Conservation (phyloP, 257 asterid species). For the Plectranthus barbatus region DNA sequence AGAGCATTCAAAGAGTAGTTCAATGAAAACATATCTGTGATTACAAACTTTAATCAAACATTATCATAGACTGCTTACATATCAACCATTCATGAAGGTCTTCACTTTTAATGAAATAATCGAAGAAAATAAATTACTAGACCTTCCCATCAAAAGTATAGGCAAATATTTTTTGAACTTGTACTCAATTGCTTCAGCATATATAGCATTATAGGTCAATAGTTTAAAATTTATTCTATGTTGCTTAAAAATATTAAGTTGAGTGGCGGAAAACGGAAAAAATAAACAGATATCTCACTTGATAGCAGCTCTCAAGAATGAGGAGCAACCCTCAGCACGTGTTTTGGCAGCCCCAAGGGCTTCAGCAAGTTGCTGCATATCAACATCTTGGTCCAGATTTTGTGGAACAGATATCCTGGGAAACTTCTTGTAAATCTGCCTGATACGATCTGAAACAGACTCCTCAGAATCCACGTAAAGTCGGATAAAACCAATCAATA, state of each 20-base stretch:
- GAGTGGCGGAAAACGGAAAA: slow-evolving; percentile 12
- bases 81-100: background rate
- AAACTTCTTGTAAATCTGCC: slow-evolving; percentile 66
- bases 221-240: background rate
- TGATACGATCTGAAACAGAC: slow-evolving; percentile 56
- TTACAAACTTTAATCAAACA: background rate
- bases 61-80: background rate
- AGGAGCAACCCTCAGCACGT: slow-evolving; percentile 87
- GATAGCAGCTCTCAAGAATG: slow-evolving; percentile 78
- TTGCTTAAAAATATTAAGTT: slow-evolving; percentile 3
- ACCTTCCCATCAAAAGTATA: background rate
- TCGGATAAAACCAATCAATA: background rate
- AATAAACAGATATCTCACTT: slow-evolving; percentile 41
- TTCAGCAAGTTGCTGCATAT: slow-evolving; percentile 79
- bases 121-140: background rate
- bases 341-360: slow-evolving; percentile 87
- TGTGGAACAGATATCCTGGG: slow-evolving; percentile 85
- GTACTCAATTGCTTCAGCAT: background rate
- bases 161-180: background rate
- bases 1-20: background rate
- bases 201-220: background rate
- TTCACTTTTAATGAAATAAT: background rate
- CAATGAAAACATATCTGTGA: background rate
- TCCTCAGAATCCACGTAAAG: slow-evolving; percentile 16
- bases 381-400: slow-evolving; percentile 74